Evolutionary conservation across 2,329 filamentous ascomycete species (phyloP).

Genomic region (Dothistroma pini): DNA sequence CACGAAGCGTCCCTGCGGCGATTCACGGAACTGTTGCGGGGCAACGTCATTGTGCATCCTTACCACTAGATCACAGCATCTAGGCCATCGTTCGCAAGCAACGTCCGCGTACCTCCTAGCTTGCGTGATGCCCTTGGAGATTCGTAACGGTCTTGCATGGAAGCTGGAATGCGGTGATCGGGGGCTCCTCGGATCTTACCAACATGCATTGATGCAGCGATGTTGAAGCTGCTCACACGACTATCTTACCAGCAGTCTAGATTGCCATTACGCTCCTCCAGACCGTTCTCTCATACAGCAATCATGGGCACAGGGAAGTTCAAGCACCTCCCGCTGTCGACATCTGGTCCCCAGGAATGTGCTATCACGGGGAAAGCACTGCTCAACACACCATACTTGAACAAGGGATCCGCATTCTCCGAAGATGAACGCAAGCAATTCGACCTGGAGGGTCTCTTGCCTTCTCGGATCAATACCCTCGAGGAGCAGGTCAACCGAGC

Average conservation of each 20-base stretch:
- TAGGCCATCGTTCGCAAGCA: neutral
- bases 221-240: neutral
- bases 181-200: neutral
- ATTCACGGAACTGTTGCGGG: neutral
- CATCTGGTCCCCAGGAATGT: constrained; percentile 10
- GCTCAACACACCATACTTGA: constrained; percentile 65
- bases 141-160: neutral
- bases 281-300: neutral
- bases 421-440: constrained; percentile 65
- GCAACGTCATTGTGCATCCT: constrained; percentile 4
- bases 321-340: constrained; percentile 10
- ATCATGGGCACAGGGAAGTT: constrained; percentile 4
- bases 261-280: neutral
- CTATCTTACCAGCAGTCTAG: neutral
- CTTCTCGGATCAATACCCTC: constrained; percentile 67
- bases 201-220: neutral
- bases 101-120: neutral
- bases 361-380: constrained; percentile 40
- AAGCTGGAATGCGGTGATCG: neutral
- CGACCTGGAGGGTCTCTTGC: constrained; percentile 68
- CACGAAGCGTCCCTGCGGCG: neutral
- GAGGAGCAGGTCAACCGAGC: constrained; percentile 73
- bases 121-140: neutral
- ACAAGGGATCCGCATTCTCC: constrained; percentile 79
- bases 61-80: neutral